A percentile compares a stretch with the other conserved stretches of the same genome.
These are phyloP conservation scores for Cercospora zeae-maydis DNA, from an alignment of 2,329 filamentous ascomycete species.

Conservation along the genomic window DNA sequence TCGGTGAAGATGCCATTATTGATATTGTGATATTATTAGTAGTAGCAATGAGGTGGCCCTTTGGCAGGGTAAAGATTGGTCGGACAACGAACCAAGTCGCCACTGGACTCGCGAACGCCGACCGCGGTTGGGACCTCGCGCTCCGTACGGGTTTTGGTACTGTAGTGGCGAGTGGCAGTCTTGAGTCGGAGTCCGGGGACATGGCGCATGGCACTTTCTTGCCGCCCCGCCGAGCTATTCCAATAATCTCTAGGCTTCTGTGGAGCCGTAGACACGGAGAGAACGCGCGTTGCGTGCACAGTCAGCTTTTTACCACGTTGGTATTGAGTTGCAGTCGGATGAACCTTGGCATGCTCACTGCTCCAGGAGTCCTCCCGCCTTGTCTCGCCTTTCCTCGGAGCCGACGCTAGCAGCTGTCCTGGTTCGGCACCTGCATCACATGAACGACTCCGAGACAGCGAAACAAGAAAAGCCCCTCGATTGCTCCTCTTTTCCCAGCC, in stretches of 20 bases:
- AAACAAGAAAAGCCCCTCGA: slow-evolving; percentile 9
- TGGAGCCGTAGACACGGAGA: too few relatives aligned
- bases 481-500: slow-evolving; percentile 5
- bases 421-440: not conserved
- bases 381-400: not conserved
- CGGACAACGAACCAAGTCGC: not conserved
- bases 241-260: too few relatives aligned
- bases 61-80: not conserved
- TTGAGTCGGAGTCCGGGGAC: too few relatives aligned
- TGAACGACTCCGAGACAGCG: slow-evolving; percentile 2
- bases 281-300: too few relatives aligned
- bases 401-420: not conserved
- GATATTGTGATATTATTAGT: not conserved
- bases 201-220: too few relatives aligned
- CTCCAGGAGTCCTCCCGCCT: not conserved
- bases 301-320: not conserved
- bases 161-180: too few relatives aligned
- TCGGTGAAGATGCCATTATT: not conserved
- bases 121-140: too few relatives aligned
- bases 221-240: too few relatives aligned
- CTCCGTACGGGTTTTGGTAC: too few relatives aligned
- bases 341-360: not conserved
- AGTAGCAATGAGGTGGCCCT: not conserved
- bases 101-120: too few relatives aligned
- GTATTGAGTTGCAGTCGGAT: not conserved